These are phyloP conservation scores for Gaertneriomyces semiglobifer DNA, from an alignment of 192 early-diverging fungal genomes.

Conservation along the genomic window DNA sequence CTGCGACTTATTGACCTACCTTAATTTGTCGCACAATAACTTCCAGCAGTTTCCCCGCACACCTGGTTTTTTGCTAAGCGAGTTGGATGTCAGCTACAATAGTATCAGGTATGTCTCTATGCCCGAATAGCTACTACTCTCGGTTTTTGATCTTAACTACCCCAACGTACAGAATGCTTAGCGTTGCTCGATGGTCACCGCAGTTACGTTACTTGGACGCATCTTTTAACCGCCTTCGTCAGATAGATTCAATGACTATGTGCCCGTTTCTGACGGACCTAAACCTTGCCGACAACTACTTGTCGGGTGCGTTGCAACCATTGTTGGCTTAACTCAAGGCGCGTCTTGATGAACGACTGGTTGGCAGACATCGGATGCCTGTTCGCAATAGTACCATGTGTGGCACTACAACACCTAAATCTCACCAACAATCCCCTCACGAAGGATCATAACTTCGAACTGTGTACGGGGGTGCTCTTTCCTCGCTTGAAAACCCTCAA, in stretches of 20 bases:
- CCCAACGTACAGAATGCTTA: slow-evolving; percentile 15
- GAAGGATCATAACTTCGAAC: too few relatives aligned
- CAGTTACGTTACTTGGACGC: slow-evolving; percentile 15
- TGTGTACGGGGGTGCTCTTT: too few relatives aligned
- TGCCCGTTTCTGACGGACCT: slow-evolving; percentile 27
- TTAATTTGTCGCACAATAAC: slow-evolving; percentile 23
- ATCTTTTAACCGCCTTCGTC: slow-evolving; percentile 15
- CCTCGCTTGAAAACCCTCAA: too few relatives aligned
- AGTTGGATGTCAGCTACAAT: slow-evolving; percentile 22
- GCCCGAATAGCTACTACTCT: neutral
- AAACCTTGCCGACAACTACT: slow-evolving; percentile 18
- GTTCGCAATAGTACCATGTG: too few relatives aligned
- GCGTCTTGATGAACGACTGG: too few relatives aligned
- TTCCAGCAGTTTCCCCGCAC: slow-evolving; percentile 19
- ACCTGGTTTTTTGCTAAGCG: slow-evolving; percentile 17
- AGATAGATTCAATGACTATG: slow-evolving; percentile 18
- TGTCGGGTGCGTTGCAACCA: slow-evolving; percentile 11
- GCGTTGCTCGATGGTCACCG: slow-evolving; percentile 13
- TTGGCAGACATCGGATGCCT: too few relatives aligned
- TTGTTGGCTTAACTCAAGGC: too few relatives aligned
- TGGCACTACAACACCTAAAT: too few relatives aligned
- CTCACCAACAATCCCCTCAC: too few relatives aligned
- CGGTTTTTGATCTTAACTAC: neutral
- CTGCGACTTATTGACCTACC: slow-evolving; percentile 15
- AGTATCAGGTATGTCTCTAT: slow-evolving; percentile 25